Evolutionary conservation across 306 rosid species (phyloP).

Genomic region (Acacia acuminata): DNA sequence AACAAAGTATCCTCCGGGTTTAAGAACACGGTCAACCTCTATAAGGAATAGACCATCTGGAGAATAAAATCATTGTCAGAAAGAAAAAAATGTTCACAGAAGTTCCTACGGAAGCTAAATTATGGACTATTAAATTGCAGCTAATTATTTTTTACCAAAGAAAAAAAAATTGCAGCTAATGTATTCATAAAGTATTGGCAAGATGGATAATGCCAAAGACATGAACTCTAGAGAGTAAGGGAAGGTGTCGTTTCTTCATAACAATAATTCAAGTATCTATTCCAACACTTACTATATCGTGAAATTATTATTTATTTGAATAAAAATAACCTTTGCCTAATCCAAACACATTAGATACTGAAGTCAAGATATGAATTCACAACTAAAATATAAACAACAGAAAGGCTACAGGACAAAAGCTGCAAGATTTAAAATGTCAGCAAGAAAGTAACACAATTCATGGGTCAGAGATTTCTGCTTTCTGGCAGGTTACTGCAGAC

Average conservation of each 20-base stretch:
- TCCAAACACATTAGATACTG: not conserved
- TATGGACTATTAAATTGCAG: not conserved
- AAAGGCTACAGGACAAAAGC: not conserved
- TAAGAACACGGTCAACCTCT: conserved; percentile 95
- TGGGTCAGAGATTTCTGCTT: conserved; percentile 12
- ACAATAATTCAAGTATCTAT: conserved; percentile 18
- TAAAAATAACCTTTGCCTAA: not conserved
- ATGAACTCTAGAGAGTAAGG: conserved; percentile 10
- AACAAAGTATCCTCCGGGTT: conserved; percentile 98
- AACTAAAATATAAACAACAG: not conserved
- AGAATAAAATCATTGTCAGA: conserved; percentile 39
- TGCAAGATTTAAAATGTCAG: not conserved
- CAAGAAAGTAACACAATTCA: not conserved
- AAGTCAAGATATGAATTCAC: conserved; percentile 15
- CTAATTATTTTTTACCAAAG: too few species aligned
- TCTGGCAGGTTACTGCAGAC: not conserved
- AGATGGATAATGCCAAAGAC: not conserved
- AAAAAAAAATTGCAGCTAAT: too few species aligned
- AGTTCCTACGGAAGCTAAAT: conserved; percentile 14
- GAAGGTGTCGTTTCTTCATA: not conserved
- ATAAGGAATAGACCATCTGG: conserved; percentile 83
- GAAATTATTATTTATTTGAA: not conserved
- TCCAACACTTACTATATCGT: not conserved
- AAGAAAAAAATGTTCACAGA: conserved; percentile 3
- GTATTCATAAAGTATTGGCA: conserved; percentile 9